Percentiles rank a stretch among this genome's conserved stretches.
Conservation (phyloP, 208 protist genomes). For the Borovskyia barvae region DNA sequence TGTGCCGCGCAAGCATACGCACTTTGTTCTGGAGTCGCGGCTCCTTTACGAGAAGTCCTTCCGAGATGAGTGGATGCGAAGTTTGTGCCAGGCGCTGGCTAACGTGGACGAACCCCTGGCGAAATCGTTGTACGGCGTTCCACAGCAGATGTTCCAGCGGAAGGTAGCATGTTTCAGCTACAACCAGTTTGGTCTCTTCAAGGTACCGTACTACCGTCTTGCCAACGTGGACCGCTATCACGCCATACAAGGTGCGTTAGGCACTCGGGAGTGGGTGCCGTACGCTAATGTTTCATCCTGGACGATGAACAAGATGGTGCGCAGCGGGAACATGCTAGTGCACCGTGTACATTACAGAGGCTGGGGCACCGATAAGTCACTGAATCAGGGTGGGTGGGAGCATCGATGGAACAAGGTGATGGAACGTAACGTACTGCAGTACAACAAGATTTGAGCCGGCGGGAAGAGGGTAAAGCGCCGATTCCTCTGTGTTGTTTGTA, state of each 20-base stretch:
- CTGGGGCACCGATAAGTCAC: constrained; percentile 74
- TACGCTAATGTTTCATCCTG: constrained; percentile 88
- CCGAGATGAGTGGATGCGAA: constrained; percentile 86
- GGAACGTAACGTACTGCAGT: constrained; percentile 87
- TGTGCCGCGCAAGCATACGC: constrained; percentile 81
- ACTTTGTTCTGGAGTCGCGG: constrained; percentile 83
- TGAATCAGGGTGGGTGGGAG: constrained; percentile 87
- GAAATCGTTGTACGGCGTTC: constrained; percentile 61
- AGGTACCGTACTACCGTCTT: constrained; percentile 77
- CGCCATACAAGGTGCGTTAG: constrained; percentile 69
- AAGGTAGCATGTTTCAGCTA: constrained; percentile 89
- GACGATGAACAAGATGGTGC: constrained; percentile 91
- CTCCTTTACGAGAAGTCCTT: constrained; percentile 93
- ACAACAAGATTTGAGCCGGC: constrained; percentile 62
- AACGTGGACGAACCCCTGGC: constrained; percentile 79
- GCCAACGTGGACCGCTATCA: constrained; percentile 87
- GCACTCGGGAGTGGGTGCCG: constrained; percentile 88
- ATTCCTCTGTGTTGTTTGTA: too few relatives aligned
- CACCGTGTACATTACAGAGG: constrained; percentile 88
- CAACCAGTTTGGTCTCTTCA: constrained; percentile 90
- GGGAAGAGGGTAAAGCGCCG: too few relatives aligned
- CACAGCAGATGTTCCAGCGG: constrained; percentile 81
- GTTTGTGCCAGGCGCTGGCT: constrained; percentile 70
- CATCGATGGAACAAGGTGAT: constrained; percentile 91
- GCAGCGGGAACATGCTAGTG: constrained; percentile 80